phyloP scores from a whole-genome alignment of 352 stramenopile species.

The Phytophthora gonapodyides region DNA sequence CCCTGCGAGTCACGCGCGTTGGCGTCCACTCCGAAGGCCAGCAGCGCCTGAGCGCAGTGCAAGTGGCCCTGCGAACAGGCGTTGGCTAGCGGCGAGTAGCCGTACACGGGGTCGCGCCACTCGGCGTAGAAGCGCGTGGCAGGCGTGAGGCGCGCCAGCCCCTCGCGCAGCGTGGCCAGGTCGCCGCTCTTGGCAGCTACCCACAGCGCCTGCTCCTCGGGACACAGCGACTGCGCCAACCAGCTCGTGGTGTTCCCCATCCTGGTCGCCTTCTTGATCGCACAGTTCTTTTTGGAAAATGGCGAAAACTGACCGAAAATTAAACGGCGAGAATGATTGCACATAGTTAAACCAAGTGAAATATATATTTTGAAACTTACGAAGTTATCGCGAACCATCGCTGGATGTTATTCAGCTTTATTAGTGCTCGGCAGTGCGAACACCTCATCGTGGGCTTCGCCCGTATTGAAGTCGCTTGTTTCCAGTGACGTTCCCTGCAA shows the following conservation, averaged over 20 bases:
- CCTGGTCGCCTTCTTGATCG: background rate
- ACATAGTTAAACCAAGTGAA: too few species aligned
- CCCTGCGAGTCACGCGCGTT: conserved; percentile 66
- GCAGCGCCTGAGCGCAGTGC: conserved; percentile 61
- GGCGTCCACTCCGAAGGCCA: conserved; percentile 56
- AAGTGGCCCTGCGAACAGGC: conserved; percentile 65
- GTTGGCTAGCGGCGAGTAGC: conserved; percentile 70
- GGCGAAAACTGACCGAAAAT: background rate
- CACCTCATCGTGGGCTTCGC: conserved; percentile 21
- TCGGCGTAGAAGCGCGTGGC: conserved; percentile 70
- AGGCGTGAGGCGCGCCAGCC: conserved; percentile 55
- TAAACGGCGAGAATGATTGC: too few species aligned
- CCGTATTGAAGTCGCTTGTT: conserved; percentile 42
- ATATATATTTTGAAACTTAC: too few species aligned
- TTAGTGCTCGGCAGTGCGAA: conserved; percentile 23
- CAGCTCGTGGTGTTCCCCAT: conserved; percentile 84
- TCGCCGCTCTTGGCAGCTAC: conserved; percentile 77
- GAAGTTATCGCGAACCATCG: too few species aligned
- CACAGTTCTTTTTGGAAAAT: conserved; percentile 12
- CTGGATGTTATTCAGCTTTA: conserved; percentile 5
- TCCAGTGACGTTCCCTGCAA: conserved; percentile 54
- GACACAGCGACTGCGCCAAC: conserved; percentile 71
- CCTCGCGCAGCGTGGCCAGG: conserved; percentile 48
- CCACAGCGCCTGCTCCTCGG: conserved; percentile 79
- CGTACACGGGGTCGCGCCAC: conserved; percentile 66